Evolutionary conservation across 1,284 basidiomycete species (phyloP), one percentile per base, ranked within the genome.

Genomic region (Sanghuangporus baumii): DNA sequence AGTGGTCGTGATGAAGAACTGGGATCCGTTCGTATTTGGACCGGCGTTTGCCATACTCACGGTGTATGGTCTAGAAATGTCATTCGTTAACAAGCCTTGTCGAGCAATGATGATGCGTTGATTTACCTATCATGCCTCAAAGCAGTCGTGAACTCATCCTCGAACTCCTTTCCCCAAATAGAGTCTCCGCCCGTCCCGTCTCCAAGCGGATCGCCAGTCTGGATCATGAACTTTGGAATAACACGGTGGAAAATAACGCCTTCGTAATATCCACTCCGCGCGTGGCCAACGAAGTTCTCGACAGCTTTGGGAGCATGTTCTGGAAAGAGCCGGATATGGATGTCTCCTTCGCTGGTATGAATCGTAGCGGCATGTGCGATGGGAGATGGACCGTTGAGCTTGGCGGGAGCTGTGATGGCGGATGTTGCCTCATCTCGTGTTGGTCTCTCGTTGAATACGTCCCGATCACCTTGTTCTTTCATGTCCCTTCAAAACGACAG

Each of bases 41-140:
- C 97, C 96, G 2, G 94, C 92, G 68, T 99, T 99, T n/a, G 97
- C 97, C 95, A 98, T 98, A 71, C 93, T 95, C 56, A 99, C 81
- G n/a, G 93, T 97, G 72, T 98, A 98, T 0, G 96, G 96, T 63
- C 91, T 92, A 63, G 18, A n/a, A 43, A 50, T 14, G 20, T 1
- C 26, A 5, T 31, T 31, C 26, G 6, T 34, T 31, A 55, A 16
- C 16, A 55, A 55, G 2, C 26, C 7, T 37, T 12, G 12, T 26
- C 67, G 55, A 59, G 37, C 57, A 46, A 37, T 50, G 26, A 46
- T 40, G 16, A 61, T 50, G 52, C 3, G 23, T 23, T 38, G 23
- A 73, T 82, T 11, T 68, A 91, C 87, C 94, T 81, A 74, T 98
- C 94, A 74, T 98, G 96, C 73, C 87, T 90, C 62, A 97, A 78